These are phyloP conservation scores for Hygrophila difformis DNA, from an alignment of 257 asterid species.

Conservation along the genomic window DNA sequence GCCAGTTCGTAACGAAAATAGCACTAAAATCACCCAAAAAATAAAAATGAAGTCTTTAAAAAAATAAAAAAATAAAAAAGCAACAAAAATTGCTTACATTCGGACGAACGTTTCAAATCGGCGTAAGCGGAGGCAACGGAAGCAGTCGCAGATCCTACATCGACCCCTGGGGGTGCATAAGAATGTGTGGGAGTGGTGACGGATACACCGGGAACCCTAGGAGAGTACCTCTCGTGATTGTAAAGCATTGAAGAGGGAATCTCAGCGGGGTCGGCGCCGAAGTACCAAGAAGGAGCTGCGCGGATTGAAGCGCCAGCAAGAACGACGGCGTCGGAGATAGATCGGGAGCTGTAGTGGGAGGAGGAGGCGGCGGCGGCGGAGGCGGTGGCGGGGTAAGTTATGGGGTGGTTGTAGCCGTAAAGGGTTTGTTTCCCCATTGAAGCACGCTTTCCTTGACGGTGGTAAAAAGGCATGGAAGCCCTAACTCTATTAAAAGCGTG, in stretches of 20 bases:
- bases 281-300: constrained; percentile 42
- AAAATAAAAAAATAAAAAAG: not conserved
- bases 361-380: constrained; percentile 22
- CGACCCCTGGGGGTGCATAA: constrained; percentile 74
- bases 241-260: constrained; percentile 36
- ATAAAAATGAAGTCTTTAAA: not conserved
- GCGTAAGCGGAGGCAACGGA: constrained; percentile 36
- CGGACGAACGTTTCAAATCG: constrained; percentile 59
- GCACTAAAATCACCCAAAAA: too few species aligned
- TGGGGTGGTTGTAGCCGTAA: constrained; percentile 45
- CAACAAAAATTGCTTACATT: constrained; percentile 33
- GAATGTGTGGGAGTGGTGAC: constrained; percentile 25
- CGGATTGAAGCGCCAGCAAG: constrained; percentile 32
- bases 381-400: constrained; percentile 23
- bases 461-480: constrained; percentile 18
- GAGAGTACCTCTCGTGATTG: constrained; percentile 37
- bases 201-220: constrained; percentile 37
- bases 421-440: constrained; percentile 44
- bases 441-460: not conserved
- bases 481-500: not conserved
- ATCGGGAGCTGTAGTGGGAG: constrained; percentile 33
- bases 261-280: constrained; percentile 30
- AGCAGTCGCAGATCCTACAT: constrained; percentile 28
- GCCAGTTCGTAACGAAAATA: too few species aligned
- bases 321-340: constrained; percentile 36